Evolutionary conservation across 1,284 basidiomycete genomes (phyloP).

Genomic region (Melampsora medusae): DNA sequence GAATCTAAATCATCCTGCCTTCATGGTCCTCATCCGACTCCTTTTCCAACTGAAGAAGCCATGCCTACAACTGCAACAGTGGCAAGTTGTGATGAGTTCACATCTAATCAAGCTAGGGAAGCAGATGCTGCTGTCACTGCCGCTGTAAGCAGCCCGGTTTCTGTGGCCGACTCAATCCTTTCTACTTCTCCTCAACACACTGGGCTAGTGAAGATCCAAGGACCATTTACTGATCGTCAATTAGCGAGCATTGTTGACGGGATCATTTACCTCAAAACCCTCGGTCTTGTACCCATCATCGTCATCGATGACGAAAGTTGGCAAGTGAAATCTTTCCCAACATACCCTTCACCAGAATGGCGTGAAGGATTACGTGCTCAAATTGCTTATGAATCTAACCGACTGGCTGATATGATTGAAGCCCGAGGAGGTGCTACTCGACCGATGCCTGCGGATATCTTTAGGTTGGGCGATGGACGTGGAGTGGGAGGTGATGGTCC

Average conservation of each 20-base stretch:
- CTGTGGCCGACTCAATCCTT: slow-evolving; percentile 73
- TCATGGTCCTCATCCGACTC: slow-evolving; percentile 41
- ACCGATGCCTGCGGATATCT: slow-evolving; percentile 80
- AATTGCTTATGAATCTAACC: slow-evolving; percentile 64
- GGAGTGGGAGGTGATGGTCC: slow-evolving; percentile 58
- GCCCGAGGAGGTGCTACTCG: slow-evolving; percentile 78
- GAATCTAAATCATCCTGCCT: slow-evolving; percentile 1
- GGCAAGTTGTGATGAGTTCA: slow-evolving; percentile 44
- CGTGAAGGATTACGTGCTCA: slow-evolving; percentile 61
- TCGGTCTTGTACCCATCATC: slow-evolving; percentile 90
- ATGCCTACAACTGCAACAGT: slow-evolving; percentile 51
- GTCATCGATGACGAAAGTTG: slow-evolving; percentile 86
- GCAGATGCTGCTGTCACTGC: slow-evolving; percentile 51
- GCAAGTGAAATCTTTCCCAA: slow-evolving; percentile 57
- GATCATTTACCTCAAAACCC: slow-evolving; percentile 88
- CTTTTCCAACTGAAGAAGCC: slow-evolving; percentile 49
- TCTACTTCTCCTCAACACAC: slow-evolving; percentile 77
- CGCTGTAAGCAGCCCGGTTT: slow-evolving; percentile 57
- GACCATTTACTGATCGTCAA: slow-evolving; percentile 92
- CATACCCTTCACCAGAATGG: slow-evolving; percentile 8
- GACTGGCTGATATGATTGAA: slow-evolving; percentile 76
- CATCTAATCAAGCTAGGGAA: slow-evolving; percentile 51
- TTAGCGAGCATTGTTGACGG: slow-evolving; percentile 89
- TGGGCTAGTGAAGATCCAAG: slow-evolving; percentile 93
- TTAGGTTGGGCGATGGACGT: slow-evolving; percentile 71